Evolutionary conservation across 2,329 filamentous ascomycete species (phyloP).

Genomic region (Aspergillus jensenii): DNA sequence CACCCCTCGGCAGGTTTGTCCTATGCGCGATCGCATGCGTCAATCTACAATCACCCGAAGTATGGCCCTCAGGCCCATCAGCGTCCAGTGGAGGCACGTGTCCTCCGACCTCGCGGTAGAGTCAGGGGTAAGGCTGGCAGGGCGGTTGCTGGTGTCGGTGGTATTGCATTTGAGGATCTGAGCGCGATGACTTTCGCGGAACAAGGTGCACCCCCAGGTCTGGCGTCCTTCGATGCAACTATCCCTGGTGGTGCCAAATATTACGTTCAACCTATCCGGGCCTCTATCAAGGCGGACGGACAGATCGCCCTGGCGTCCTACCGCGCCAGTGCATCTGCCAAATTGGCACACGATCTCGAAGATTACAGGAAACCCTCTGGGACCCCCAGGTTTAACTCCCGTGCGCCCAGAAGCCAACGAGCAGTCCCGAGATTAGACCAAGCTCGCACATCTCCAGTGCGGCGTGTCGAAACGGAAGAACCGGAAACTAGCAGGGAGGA

Average conservation of each 20-base stretch:
- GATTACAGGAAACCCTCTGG: conserved; percentile 31
- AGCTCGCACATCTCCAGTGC: conserved; percentile 12
- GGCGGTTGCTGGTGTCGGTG: conserved; percentile 41
- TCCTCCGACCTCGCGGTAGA: conserved; percentile 50
- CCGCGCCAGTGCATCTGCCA: conserved; percentile 32
- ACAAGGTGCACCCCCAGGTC: conserved; percentile 40
- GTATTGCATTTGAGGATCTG: conserved; percentile 41
- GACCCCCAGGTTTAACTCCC: conserved; percentile 20
- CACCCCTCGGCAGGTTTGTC: conserved; percentile 66
- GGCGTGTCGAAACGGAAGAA: conserved; percentile 2
- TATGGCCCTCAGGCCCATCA: conserved; percentile 58
- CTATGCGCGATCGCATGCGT: conserved; percentile 57
- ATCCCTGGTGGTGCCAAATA: conserved; percentile 54
- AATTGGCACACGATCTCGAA: conserved; percentile 37
- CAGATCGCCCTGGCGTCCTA: conserved; percentile 41
- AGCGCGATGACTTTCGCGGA: conserved; percentile 35
- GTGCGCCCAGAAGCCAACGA: conserved; percentile 23
- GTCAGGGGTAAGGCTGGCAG: conserved; percentile 32
- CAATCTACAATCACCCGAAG: conserved; percentile 59
- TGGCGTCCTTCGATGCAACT: conserved; percentile 44
- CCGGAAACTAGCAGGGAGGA: conserved; percentile 26
- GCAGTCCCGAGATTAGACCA: conserved; percentile 33
- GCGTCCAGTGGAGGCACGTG: conserved; percentile 57
- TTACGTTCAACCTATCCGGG: conserved; percentile 50
- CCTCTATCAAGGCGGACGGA: conserved; percentile 46